Evolutionary conservation across 208 protist genomes (phyloP), one percentile per base, ranked within the genome.

Genomic region (Leishmania gerbilli): DNA sequence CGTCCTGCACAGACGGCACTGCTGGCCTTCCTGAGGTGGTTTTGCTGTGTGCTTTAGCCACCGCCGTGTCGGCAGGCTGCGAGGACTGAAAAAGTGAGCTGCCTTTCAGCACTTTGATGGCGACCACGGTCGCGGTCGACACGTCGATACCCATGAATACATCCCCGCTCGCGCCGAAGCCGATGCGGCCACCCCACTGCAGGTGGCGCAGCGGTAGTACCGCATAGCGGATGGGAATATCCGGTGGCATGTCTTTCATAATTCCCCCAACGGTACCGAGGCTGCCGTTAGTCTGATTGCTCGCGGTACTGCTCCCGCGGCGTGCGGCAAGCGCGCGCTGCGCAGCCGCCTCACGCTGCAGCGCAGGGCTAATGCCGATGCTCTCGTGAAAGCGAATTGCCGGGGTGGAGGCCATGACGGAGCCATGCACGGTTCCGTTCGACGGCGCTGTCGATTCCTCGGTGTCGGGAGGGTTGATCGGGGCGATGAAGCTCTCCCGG

Each of bases 121-220:
- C 93, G 11, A 96, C 79, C 69, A 85, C 90, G 11, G 80, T 79
- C 3, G 91, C 90, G 0, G 90, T 88, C 27, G 84, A 79, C 2
- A 93, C 74, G 84, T 95, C 91, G 67, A 96, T 96, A 49, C 91
- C 91, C 51, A 87, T 84, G 84, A 91, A 95, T 65, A 96, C 93
- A 21, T 90, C 86, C 11, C 91, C 88, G 71, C 84, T 91, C 42
- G 88, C 87, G 31, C 93, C 93, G 19, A 76, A 75, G 42, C 91
- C 93, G 79, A 96, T 91, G 51, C 81, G 84, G 49, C 72, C 80
- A 37, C 91, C 93, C 88, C 91, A 93, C 77, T 94, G 90, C 62
- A 92, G 74, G 74, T 92, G 81, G 5, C 87, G 82, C 62, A 79
- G 77, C 47, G 90, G 90, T 53, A 93, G 71, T 45, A 91, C 84